Base-by-base conservation (phyloP, 805 yeast species). In the Myxozyma nipponensis region DNA sequence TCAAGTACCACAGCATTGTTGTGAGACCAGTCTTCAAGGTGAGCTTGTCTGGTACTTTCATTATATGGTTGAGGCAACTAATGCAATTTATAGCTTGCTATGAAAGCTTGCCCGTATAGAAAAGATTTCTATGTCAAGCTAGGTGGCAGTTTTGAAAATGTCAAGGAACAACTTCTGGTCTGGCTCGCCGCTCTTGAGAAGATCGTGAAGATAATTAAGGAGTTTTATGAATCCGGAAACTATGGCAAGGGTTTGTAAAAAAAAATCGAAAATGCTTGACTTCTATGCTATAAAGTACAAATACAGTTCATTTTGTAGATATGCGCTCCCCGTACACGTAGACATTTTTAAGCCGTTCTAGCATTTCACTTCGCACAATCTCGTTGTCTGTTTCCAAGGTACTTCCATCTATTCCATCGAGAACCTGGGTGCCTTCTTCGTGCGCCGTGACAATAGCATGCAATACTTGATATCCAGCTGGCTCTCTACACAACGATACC, bases 81-180 rank as follows among this genome's bases (percentile, higher is more conserved):
- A 34, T 21, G 7, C 1, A 7, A 19, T 17, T 15, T 4, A 39
- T 39, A 57, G 68, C 76, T 89, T 66, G 96, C 96, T 43, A 89
- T 88, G 96, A 86, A 85, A 69, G 95, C 95, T 1, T 86, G 95
- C 69, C 96, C 96, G 10, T 89, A 86, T 71, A 80, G 95, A 73
- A 81, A 79, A 66, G 95, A 82, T 64, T 86, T 88, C 66, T 88
- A 86, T 63, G 82, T 69, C 52, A 88, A 87, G 72, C 77, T 88
- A 61, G 96, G 96, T 50, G 75, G 76, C 21, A 88, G 84, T 66
- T 84, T 81, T 66, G 82, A 71, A 30, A 78, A 77, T 64, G 95
- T 89, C 21, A 61, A 69, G 35, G 73, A 69, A 55, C 89, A 88
- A 69, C 74, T 89, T 63, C 70, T 66, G 46, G 78, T 63, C 28